Base-by-base conservation (phyloP, 805 yeast species). In the Saturnispora galanensis region DNA sequence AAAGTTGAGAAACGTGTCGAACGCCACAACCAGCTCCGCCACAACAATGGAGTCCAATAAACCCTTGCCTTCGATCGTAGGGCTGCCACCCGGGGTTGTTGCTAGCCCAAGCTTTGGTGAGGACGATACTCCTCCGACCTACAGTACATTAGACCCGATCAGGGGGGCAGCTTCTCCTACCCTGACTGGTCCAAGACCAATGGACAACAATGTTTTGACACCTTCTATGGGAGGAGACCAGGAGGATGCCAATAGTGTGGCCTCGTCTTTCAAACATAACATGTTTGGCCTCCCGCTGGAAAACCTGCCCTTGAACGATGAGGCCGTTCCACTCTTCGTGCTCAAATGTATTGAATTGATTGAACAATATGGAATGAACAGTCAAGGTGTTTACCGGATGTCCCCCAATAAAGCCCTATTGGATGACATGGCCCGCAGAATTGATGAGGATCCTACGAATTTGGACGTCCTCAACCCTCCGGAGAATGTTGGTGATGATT, bases 261-360 rank as follows among this genome's bases (percentile, higher is more conserved):
- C 38, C 21, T 47, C 39, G 8, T 38, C 45, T 13, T 13, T 16
- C 5, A 30, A 34, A 13, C 42, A 35, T 26, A 41, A 37, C 31
- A 79, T 95, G 0, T 93, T 86, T 64, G 97, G 96, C 0, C 78
- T 81, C 0, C 81, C 95, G 1, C 70, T 93, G n/a, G 94, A 83
- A 47, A 65, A 86, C 37, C 77, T 88, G 15, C 82, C 80, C 49
- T 79, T 74, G 52, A 96, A 94, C 50, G 90, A 88, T 44, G 95
- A 86, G 52, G 81, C 85, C 62, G 96, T 93, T 5, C 99, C 99
- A 1, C 73, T 83, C 13, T 76, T 93, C 40, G 98, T 93, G 10
- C 80, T 81, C 50, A 85, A 81, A 57, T 89, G 97, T 69, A 84
- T 90, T 42, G 81, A 80, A 50, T 81, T 89, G 7, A 79, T 93